Evolutionary conservation across 108 stramenopile species (phyloP), one percentile per base, ranked within the genome.

Genomic region (Skeletonema grethae): DNA sequence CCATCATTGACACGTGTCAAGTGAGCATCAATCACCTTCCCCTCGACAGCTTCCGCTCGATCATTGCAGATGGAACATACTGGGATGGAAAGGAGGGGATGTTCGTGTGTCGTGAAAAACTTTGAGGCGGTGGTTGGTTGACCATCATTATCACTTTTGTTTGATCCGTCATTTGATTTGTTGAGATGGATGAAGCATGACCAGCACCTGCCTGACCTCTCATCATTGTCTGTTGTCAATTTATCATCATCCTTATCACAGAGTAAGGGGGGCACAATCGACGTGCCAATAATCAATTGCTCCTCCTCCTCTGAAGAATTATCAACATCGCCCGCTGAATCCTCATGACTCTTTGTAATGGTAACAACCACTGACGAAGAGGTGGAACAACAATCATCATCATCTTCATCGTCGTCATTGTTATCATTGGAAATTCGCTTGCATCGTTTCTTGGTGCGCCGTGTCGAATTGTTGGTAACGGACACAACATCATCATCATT

Each of bases 61-160:
- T 88, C 86, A n/a, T 63, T 57, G 36, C 88, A 88, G 25, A 83
- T 68, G 30, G 69, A 61, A 57, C 88, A 88, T 0, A 82, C 81
- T 4, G 85, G 60, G 16, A 86, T 61, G 12, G 67, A 30, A n/a
- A 88, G 64, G 0, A 78, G 60, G 15, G 88, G 88, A 56, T 88
- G 88, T 57, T 65, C 67, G 61, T 88, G 87, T 18, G 72, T 72
- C 0, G 81, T 70, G 53, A 82, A 85, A 29, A 28, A 64, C 9
- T n/a, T n/a, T n/a, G 10, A 38, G 34, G 5, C 6, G 32, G 43
- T 45, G 43, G 15, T 45, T 29, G 8, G n/a, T 3, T 12, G 36
- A 12, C 63, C 38, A 28, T 0, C 31, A 34, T 70, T 63, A 0
- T 29, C n/a, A 61, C 31, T 50, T 13, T 28, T 28, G 25, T 28